Evolutionary conservation across 768 basidiomycete genomes (phyloP), one percentile per base, ranked within the genome.

Genomic region (Strobilomyces echinocephalus): DNA sequence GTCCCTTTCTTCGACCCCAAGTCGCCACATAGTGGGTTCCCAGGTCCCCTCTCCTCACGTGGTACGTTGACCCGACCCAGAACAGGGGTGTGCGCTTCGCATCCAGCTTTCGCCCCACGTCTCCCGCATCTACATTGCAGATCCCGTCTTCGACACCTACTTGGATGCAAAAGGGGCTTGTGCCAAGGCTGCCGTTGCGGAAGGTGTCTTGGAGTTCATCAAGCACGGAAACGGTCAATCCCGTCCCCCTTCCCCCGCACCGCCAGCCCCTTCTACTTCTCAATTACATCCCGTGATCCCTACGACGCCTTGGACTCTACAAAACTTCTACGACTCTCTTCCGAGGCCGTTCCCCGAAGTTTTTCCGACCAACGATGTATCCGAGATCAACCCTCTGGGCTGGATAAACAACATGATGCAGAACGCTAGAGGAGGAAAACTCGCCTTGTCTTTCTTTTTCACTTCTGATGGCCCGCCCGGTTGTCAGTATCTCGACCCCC

Each of bases 321-420:
- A 84, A 55, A 67, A 67, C 1, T 88, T 83, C 65, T 85, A 78
- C 60, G 84, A 84, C n/a, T 65, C 79, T 14, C 76, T 89, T 42
- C 85, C 86, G 1, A 75, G 76, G 42, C 87, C 85, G 1, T 78
- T 87, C 48, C 80, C 83, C 0, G 82, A 84, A 54, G 60, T 71
- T 11, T 72, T 84, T 10, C 74, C 73, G 1, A 71, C 74, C 14
- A 75, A 74, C 57, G 64, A 73, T 3, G 78, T 76, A 8, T 55
- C 67, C 1, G 79, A 83, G 52, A 76, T 85, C 51, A 82, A 84
- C 47, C 79, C 79, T 0, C 72, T 79, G 1, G 74, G 70, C 0
- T 82, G 78, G 74, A 56, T 88, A 35, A 82, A 83, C 54, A 70
- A 63, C 8, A 66, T 74, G 14, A 60, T 83, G 14, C 80, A 83